Percentiles rank a stretch among this genome's conserved stretches.
Conservation (phyloP, 2,329 filamentous ascomycete genomes). For the Xylariaceae sp. region DNA sequence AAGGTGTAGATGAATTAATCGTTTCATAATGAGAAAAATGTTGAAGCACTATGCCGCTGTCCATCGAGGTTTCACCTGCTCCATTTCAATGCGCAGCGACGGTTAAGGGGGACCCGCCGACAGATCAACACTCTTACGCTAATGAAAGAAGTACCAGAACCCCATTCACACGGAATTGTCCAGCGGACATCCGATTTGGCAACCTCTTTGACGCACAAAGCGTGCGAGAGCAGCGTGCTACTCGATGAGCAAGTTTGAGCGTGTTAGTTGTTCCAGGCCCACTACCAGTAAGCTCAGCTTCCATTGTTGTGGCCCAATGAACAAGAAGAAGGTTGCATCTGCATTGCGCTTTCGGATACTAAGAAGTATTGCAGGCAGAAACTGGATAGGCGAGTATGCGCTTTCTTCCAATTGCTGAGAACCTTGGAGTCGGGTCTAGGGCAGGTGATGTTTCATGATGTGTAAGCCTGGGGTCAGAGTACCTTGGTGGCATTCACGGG, state of each 20-base stretch:
- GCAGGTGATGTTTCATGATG: neutral
- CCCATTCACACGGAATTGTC: neutral
- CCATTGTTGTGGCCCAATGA: neutral
- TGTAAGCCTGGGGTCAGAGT: no score
- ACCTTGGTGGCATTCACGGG: neutral
- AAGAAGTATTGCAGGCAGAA: no score
- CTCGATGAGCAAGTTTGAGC: slow-evolving; percentile 34
- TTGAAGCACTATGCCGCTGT: neutral
- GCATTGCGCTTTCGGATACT: no score
- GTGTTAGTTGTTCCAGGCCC: slow-evolving; percentile 14
- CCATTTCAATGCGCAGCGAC: neutral
- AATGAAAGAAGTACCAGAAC: neutral
- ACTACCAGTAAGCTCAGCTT: slow-evolving; percentile 6
- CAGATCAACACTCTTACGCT: neutral
- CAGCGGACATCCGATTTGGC: neutral
- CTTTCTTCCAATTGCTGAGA: no score
- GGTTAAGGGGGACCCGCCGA: neutral
- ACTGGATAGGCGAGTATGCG: no score
- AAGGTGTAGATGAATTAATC: slow-evolving; percentile 24
- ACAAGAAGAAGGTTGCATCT: neutral
- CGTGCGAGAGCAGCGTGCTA: neutral
- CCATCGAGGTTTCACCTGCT: slow-evolving; percentile 7
- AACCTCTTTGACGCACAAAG: neutral
- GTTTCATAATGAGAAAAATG: neutral
- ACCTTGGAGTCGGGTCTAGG: neutral